Base-by-base conservation (phyloP, 805 yeast genomes). In the Zygosaccharomyces gambellarensis region DNA sequence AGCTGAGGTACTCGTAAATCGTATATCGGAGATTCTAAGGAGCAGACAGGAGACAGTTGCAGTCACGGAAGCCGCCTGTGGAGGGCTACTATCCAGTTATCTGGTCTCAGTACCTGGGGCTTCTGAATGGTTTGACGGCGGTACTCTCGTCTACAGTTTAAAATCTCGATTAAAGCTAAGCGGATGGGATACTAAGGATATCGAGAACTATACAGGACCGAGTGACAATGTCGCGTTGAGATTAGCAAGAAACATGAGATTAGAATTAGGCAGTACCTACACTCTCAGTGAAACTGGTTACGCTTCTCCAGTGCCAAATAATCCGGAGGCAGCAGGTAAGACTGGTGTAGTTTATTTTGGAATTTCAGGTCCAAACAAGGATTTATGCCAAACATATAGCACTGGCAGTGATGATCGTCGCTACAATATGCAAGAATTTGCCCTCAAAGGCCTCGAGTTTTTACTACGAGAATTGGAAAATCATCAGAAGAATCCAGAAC, bases 11-110 rank as follows among this genome's bases (percentile, higher is more conserved):
- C 68, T 82, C 8, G 89, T 86, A 3, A 61, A 62, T 8, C 69
- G 73, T 60, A 86, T 88, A 39, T 82, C 94, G 0, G 67, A 64
- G 31, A 71, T 82, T 4, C 72, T 88, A 22, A 67, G 78, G 17
- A 62, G 65, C 17, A 71, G 81, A 25, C 67, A 74, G 11, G 82
- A 83, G 62, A 85, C 95, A 0, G 69, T 88, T 21, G 87, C 95
- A 0, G 84, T 86, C 1, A 82, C 90, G 5, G 96, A 88, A 60
- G 90, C 90, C 2, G 95, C 96, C 0, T 88, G 96, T 65, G 96
- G 96, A 7, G 96, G 96, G 0, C 73, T 88, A 12, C 70, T 88
- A 6, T 83, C 94, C 3, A 87, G 95, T 1, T 87, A 86, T 59
- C 64, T 88, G 19, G 89, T 89, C 5, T 79, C 92, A 1, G 81